These are phyloP conservation scores for Mucor racemosus DNA, from an alignment of 371 early-diverging fungal genomes.

Conservation along the genomic window DNA sequence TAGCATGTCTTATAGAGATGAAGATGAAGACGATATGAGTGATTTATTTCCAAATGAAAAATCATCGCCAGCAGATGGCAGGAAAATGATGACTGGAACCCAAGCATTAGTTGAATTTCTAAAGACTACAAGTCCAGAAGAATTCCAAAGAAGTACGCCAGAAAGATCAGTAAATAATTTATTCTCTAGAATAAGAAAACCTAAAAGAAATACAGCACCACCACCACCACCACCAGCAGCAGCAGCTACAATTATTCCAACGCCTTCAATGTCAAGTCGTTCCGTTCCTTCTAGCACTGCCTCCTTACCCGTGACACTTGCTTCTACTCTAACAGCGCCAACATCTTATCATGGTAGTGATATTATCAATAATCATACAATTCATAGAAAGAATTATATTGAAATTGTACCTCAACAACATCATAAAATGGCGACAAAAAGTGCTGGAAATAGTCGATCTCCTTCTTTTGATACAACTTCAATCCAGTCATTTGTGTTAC, in stretches of 20 bases:
- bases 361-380: neutral
- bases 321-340: slow-evolving; percentile 10
- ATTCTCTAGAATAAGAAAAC: slow-evolving; percentile 41
- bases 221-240: neutral
- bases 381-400: slow-evolving; percentile 35
- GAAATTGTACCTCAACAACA: slow-evolving; percentile 37
- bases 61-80: slow-evolving; percentile 10
- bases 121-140: slow-evolving; percentile 54
- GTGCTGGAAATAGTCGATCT: slow-evolving; percentile 26
- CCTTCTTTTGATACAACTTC: slow-evolving; percentile 26
- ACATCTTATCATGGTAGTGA: slow-evolving; percentile 23
- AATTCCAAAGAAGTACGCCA: slow-evolving; percentile 36
- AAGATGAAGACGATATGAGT: slow-evolving; percentile 24
- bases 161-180: slow-evolving; percentile 32
- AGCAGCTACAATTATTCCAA: slow-evolving; percentile 6
- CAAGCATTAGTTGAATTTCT: slow-evolving; percentile 53
- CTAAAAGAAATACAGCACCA: slow-evolving; percentile 12
- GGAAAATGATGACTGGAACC: slow-evolving; percentile 35
- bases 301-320: slow-evolving; percentile 14
- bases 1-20: slow-evolving; percentile 18
- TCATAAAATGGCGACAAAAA: slow-evolving; percentile 13
- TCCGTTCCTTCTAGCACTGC: slow-evolving; percentile 27
- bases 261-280: slow-evolving; percentile 19
- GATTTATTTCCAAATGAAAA: slow-evolving; percentile 33
- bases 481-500: slow-evolving; percentile 29